Evolutionary conservation across 1,139 yeast genomes (phyloP).

Genomic region (Geotrichum australiense): DNA sequence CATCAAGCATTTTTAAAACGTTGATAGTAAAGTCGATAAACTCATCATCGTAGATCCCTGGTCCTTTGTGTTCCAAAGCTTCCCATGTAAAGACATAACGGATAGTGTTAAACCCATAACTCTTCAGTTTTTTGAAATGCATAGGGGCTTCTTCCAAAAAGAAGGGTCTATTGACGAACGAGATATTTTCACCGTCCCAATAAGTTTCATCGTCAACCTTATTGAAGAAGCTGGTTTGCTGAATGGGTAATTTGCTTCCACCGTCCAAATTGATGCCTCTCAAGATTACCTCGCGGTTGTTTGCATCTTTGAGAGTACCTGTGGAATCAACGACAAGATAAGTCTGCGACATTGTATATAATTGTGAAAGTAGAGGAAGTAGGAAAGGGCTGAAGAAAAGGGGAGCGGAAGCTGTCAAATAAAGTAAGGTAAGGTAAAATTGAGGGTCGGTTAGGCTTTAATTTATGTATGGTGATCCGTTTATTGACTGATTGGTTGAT

Average conservation of each 20-base stretch:
- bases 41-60: slow-evolving; percentile 73
- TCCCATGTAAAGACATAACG: slow-evolving; percentile 86
- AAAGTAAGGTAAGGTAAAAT: too few relatives aligned
- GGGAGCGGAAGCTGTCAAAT: too few relatives aligned
- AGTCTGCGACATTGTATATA: too few relatives aligned
- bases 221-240: slow-evolving; percentile 36
- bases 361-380: too few relatives aligned
- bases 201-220: slow-evolving; percentile 38
- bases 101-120: slow-evolving; percentile 76
- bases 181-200: slow-evolving; percentile 63
- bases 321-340: too few relatives aligned
- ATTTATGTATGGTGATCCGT: too few relatives aligned
- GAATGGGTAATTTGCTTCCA: slow-evolving; percentile 56
- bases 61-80: slow-evolving; percentile 84
- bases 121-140: slow-evolving; percentile 63
- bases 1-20: slow-evolving; percentile 50
- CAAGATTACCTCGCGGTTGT: slow-evolving; percentile 52
- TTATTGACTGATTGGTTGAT: too few relatives aligned
- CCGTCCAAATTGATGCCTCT: slow-evolving; percentile 78
- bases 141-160: slow-evolving; percentile 62
- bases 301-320: slow-evolving; percentile 49
- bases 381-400: too few relatives aligned
- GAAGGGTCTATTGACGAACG: slow-evolving; percentile 79
- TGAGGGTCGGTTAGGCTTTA: too few relatives aligned
- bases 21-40: slow-evolving; percentile 65